These are phyloP conservation scores for Nepenthes gracilis DNA, from an alignment of 148 eudicot genomes.

Conservation along the genomic window DNA sequence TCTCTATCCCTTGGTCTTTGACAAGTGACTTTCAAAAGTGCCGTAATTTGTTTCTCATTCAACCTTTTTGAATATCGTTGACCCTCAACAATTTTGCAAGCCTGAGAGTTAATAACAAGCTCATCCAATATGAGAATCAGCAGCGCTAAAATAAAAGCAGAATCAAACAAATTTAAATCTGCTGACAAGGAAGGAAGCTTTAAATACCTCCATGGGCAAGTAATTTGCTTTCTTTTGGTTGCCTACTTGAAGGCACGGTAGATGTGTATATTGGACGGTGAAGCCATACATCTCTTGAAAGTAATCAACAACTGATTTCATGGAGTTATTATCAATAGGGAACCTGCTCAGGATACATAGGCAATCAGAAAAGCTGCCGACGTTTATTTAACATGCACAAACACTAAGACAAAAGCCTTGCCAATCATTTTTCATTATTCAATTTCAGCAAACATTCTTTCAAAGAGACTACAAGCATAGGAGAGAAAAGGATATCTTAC, in stretches of 20 bases:
- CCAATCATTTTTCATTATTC: not conserved
- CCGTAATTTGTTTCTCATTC: slow-evolving; percentile 68
- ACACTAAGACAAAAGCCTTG: not conserved
- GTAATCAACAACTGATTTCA: slow-evolving; percentile 73
- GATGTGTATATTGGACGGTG: slow-evolving; percentile 53
- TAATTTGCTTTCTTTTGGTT: slow-evolving; percentile 78
- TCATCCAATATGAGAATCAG: not conserved
- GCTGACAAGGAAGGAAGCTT: not conserved
- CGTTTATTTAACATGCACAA: not conserved
- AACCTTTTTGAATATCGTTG: slow-evolving; percentile 62
- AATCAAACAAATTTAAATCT: slow-evolving; percentile 1
- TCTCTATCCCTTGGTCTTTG: slow-evolving; percentile 69
- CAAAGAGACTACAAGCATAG: not conserved
- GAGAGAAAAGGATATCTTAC: slow-evolving; percentile 22
- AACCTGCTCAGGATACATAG: slow-evolving; percentile 27
- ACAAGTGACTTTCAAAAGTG: slow-evolving; percentile 58
- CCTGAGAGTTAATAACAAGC: slow-evolving; percentile 25
- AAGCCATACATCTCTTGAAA: slow-evolving; percentile 72
- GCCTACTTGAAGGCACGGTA: slow-evolving; percentile 79
- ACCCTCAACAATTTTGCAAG: slow-evolving; percentile 75
- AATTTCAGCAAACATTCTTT: not conserved
- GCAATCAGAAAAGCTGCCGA: not conserved
- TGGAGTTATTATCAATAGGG: slow-evolving; percentile 51
- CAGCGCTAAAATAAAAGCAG: not conserved
- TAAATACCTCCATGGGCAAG: slow-evolving; percentile 60